Percentiles rank a stretch among this genome's conserved stretches.
Evolutionary conservation across 768 basidiomycete genomes (phyloP).

Genomic region (Pleurotus pulmonarius): DNA sequence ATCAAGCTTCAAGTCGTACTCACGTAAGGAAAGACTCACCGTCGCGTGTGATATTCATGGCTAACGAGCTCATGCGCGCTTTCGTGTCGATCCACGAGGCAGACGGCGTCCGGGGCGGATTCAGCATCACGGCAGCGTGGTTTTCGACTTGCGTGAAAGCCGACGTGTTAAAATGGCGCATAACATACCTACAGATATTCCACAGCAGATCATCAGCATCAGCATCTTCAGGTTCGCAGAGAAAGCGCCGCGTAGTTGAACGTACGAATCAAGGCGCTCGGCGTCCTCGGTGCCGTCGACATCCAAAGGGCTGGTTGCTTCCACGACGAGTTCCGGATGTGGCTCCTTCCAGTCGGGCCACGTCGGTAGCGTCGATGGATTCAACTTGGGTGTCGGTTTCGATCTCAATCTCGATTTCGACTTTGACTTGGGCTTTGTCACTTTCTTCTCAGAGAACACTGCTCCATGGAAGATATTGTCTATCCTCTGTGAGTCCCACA

Average conservation of each 20-base stretch:
- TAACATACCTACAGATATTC: slow-evolving; percentile 16
- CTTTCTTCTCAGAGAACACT: slow-evolving; percentile 1
- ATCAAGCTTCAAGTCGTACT: not conserved
- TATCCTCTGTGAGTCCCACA: slow-evolving; percentile 18
- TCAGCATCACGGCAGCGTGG: slow-evolving; percentile 5
- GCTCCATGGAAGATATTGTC: slow-evolving; percentile 15
- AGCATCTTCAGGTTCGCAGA: too few species aligned
- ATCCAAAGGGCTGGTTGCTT: not conserved
- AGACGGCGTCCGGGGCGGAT: slow-evolving; percentile 4
- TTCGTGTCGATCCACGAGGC: slow-evolving; percentile 17
- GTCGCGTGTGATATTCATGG: slow-evolving; percentile 15
- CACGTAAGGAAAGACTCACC: slow-evolving; percentile 6
- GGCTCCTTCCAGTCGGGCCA: slow-evolving; percentile 9
- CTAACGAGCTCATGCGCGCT: slow-evolving; percentile 14
- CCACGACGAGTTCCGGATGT: slow-evolving; percentile 6
- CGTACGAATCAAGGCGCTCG: slow-evolving; percentile 11
- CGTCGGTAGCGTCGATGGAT: not conserved
- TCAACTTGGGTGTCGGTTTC: slow-evolving; percentile 11
- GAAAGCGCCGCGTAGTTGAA: too few species aligned
- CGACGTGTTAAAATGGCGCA: slow-evolving; percentile 14
- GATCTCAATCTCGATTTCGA: too few species aligned
- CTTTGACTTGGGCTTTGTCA: too few species aligned
- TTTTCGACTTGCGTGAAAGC: slow-evolving; percentile 17
- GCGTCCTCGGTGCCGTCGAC: slow-evolving; percentile 3
- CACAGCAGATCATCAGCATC: too few species aligned